These are phyloP conservation scores for Lasiodiplodia hormozganensis DNA, from an alignment of 2,329 filamentous ascomycete species.

Conservation along the genomic window DNA sequence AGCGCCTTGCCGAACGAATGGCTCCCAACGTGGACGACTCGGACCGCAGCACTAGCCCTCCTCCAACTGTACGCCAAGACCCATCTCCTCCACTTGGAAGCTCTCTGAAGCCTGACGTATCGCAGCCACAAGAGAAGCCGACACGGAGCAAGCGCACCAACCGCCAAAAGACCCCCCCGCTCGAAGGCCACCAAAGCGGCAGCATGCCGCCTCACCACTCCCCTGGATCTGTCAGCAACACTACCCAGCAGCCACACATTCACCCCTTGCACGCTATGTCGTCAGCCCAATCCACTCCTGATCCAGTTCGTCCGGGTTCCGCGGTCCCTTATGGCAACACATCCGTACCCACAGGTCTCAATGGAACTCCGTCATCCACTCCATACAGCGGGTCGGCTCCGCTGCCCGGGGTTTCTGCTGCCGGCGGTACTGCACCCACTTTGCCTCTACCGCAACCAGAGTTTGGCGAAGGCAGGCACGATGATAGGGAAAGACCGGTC, in stretches of 20 bases:
- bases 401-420: constrained; percentile 38
- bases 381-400: constrained; percentile 31
- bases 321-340: constrained; percentile 37
- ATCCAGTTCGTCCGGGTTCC: constrained; percentile 36
- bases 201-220: constrained; percentile 33
- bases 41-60: constrained; percentile 79
- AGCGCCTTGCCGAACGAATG: constrained; percentile 57
- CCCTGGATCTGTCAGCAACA: constrained; percentile 33
- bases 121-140: constrained; percentile 78
- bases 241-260: constrained; percentile 30
- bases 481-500: constrained; percentile 31
- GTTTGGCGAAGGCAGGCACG: constrained; percentile 30
- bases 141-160: constrained; percentile 76
- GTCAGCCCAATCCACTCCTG: constrained; percentile 48
- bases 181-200: constrained; percentile 30
- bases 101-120: constrained; percentile 17
- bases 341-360: constrained; percentile 38
- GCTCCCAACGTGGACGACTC: constrained; percentile 64
- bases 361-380: constrained; percentile 34
- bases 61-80: constrained; percentile 69
- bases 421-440: constrained; percentile 39
- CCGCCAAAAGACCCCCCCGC: constrained; percentile 51
- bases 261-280: constrained; percentile 35
- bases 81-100: constrained; percentile 1
- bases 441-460: constrained; percentile 25